Base-by-base conservation (phyloP, 345 rosid genomes). In the Lumnitzera littorea region DNA sequence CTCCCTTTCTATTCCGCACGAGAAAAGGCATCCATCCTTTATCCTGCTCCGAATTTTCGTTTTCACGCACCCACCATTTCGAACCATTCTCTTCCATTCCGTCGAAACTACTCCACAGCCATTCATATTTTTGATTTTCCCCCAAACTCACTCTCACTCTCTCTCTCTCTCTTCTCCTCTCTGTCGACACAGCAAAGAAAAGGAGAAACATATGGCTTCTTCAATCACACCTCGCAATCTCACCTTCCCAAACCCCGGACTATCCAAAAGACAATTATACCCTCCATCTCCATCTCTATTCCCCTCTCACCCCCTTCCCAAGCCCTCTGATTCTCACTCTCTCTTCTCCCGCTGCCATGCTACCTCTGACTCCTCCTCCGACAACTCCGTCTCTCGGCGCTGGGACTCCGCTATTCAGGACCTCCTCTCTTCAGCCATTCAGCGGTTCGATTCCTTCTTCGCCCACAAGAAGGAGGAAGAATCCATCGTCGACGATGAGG, bases 341-440 rank as follows among this genome's bases (percentile, higher is more conserved):
- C 80, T 85, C 63, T 84, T 80, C 68, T 82, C 87, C 69, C 62
- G 61, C 60, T 46, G 54, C 70, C 51, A 62, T 43, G 53, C 74
- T 36, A 13, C 74, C 61, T 62, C 78, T 13, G 65, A 74, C 27
- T 70, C 84, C 11, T 53, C 73, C 12, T 24, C 67, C 59, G 68
- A 52, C 16, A 57, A 50, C 57, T 47, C 70, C 24, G 2, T 13
- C 46, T 64, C 55, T 17, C 68, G 74, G 72, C 69, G 83, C 50
- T 86, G 95, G 95, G 87, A 80, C 62, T 72, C 82, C 3, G 69
- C 77, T 5, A 63, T 91, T 66, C 90, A 77, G 51, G 82, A 78
- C 25, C 78, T 80, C 14, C 47, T 88, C 60, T 77, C 57, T 62
- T 67, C 53, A 51, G 89, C 84, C 15, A 60, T 85, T 61, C 79